These are phyloP conservation scores for Scutellaria baicalensis DNA, from an alignment of 257 asterid genomes.

Conservation along the genomic window DNA sequence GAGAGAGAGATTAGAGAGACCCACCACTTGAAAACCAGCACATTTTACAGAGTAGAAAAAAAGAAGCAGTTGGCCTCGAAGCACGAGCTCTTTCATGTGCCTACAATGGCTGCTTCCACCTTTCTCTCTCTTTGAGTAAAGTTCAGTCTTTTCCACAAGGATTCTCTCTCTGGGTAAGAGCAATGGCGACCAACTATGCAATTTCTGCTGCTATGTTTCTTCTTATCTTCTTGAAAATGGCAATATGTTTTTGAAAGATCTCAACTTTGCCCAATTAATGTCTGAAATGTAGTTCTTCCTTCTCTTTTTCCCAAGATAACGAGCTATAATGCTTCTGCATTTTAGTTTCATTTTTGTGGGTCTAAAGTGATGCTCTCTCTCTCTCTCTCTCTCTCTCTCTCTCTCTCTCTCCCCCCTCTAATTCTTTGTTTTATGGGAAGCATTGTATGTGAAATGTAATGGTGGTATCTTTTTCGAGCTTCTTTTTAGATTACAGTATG, in stretches of 20 bases:
- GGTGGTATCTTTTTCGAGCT: conserved; percentile 27
- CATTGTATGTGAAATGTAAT: conserved; percentile 19
- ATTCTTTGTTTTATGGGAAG: not conserved
- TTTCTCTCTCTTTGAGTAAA: not conserved
- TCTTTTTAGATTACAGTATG: conserved; percentile 26
- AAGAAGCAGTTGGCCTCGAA: conserved; percentile 23
- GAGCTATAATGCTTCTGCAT: not conserved
- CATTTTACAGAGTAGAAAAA: not conserved
- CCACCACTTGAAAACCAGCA: conserved; percentile 2
- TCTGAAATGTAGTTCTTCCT: not conserved
- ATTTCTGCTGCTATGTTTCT: not conserved
- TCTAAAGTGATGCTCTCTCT: not conserved
- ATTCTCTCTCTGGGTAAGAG: conserved; percentile 27
- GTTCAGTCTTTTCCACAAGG: not conserved
- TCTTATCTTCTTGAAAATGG: conserved; percentile 27
- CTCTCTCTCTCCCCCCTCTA: not conserved
- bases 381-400: not conserved
- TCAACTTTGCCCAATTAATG: not conserved
- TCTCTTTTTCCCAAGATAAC: too few species aligned
- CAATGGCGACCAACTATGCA: not conserved
- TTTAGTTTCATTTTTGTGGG: conserved; percentile 11
- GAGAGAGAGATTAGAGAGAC: not conserved
- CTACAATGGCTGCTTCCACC: not conserved
- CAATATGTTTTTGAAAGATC: not conserved
- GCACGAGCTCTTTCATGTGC: conserved; percentile 8